phyloP scores from a whole-genome alignment of 2,329 filamentous ascomycete species.

The Ophiostoma ulmi region DNA sequence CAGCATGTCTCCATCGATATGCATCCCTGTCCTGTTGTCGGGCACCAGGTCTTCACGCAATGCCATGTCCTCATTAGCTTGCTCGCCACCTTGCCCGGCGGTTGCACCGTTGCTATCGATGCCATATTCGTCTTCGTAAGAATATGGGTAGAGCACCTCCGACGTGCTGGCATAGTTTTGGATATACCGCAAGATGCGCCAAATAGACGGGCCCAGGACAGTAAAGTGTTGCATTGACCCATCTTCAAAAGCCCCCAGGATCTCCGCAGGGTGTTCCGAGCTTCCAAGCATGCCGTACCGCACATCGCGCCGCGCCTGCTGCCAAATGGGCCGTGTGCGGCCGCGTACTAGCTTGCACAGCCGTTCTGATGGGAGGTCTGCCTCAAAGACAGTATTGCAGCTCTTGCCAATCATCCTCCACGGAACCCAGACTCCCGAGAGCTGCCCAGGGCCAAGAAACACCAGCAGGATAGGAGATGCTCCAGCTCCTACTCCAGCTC shows the following conservation, averaged over 20 bases:
- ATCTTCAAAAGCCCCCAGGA: conserved; percentile 63
- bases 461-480: conserved; percentile 43
- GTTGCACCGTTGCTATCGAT: not conserved
- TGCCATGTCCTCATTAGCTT: conserved; percentile 10
- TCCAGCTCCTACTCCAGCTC: conserved; percentile 25
- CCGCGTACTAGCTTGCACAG: conserved; percentile 53
- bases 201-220: conserved; percentile 56
- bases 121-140: conserved; percentile 30
- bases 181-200: conserved; percentile 66
- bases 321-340: conserved; percentile 51
- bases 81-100: conserved; percentile 21
- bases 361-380: conserved; percentile 47
- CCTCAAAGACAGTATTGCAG: conserved; percentile 50
- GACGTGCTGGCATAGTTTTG: conserved; percentile 60
- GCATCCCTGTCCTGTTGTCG: conserved; percentile 47
- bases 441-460: conserved; percentile 43
- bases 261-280: conserved; percentile 42
- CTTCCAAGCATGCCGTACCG: conserved; percentile 43
- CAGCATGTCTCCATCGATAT: conserved; percentile 64
- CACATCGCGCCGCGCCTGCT: conserved; percentile 33
- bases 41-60: conserved; percentile 35
- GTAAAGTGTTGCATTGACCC: conserved; percentile 67
- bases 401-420: conserved; percentile 39
- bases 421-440: conserved; percentile 50
- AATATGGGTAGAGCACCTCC: conserved; percentile 46